These are phyloP conservation scores for Zygosaccharomyces siamensis DNA, from an alignment of 805 yeast genomes.

Conservation along the genomic window DNA sequence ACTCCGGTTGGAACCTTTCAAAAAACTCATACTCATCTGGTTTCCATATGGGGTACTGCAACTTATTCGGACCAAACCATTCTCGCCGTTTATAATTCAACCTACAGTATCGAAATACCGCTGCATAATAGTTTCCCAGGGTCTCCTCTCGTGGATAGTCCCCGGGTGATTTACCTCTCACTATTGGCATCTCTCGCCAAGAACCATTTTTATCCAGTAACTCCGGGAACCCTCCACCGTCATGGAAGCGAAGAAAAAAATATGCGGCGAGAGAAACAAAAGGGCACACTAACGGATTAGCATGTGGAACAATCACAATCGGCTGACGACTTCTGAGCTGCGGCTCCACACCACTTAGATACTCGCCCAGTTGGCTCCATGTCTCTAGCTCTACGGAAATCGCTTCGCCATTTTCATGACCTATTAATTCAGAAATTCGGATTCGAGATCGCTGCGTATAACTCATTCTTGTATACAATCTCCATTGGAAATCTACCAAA, in stretches of 20 bases:
- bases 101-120: constrained; percentile 31
- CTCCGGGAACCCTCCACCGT: constrained; percentile 34
- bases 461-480: constrained; percentile 22
- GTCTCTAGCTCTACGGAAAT: constrained; percentile 8
- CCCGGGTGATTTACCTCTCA: constrained; percentile 26
- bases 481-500: constrained; percentile 30
- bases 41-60: constrained; percentile 19
- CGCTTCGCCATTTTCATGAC: background rate
- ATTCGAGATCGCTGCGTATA: constrained; percentile 25
- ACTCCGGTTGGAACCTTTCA: constrained; percentile 1
- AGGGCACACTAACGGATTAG: constrained; percentile 29
- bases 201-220: constrained; percentile 7
- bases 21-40: constrained; percentile 10
- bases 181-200: constrained; percentile 25
- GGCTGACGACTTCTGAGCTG: constrained; percentile 14
- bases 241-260: constrained; percentile 30
- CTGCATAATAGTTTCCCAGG: constrained; percentile 26
- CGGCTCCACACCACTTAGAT: constrained; percentile 7
- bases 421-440: constrained; percentile 19
- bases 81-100: constrained; percentile 29
- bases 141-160: constrained; percentile 32
- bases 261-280: constrained; percentile 30
- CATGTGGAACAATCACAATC: constrained; percentile 21
- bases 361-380: constrained; percentile 11
- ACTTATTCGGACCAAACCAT: constrained; percentile 19